Base-by-base conservation (phyloP, 2,329 filamentous ascomycete species). In the Aschersonia sp. region DNA sequence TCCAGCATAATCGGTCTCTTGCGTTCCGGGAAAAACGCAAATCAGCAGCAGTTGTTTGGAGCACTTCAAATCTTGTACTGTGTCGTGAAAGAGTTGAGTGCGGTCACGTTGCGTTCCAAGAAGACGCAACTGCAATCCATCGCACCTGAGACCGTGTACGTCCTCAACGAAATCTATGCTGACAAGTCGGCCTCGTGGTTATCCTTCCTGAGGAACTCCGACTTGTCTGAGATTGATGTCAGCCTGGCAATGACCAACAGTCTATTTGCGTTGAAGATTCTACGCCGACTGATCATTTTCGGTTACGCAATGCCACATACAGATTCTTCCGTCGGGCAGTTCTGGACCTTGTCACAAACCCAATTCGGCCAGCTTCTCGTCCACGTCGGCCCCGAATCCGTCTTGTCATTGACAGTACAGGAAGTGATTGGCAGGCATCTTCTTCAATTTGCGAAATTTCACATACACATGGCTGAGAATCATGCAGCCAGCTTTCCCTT, bases 391-490 rank as follows among this genome's bases (percentile, higher is more conserved):
- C 70, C 74, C 42, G 73, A 78, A 45, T 73, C 72, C n/a, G 65
- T 69, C 5, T 62, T 77, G 3, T 65, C 82, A 2, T 62, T 71
- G 4, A 64, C 67, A 4, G 74, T 80, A 30, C 75, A 77, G 50
- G 75, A 74, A 38, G 60, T 84, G 30, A 69, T 94, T n/a, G 85
- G 85, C 54, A 94, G 89, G 60, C 89, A 96, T 59, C 71, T 95
- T 2, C 67, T 96, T 42, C 89, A 97, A 59, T 82, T 97, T 45
- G 82, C 89, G 3, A 98, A 97, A 64, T 70, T 98, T 3, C 92
- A 97, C 61, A 74, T 94, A 40, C 82, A 88, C 48, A 91, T 97
- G 82, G 80, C 87, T 1, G 78, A 79, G 45, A 68, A 73, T 4
- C 89, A 95, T 61, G 81, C 89, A 1, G 82, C 85, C 3, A 85